Percentiles rank a stretch among this genome's conserved stretches.
Evolutionary conservation across 371 early-diverging fungal genomes (phyloP).

Genomic region (Globomyces sp.): DNA sequence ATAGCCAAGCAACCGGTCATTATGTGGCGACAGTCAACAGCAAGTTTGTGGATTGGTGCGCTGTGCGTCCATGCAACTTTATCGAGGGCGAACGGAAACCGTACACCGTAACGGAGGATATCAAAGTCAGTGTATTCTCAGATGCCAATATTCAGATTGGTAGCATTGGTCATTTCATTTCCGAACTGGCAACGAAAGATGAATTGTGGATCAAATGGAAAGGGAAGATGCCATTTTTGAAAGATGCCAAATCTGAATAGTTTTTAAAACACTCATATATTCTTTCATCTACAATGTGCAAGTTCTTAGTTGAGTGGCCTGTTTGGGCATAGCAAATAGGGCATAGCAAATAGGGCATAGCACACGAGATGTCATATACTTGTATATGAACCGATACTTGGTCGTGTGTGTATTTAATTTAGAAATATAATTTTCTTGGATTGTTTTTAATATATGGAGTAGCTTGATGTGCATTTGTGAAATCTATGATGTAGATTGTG

Average conservation of each 20-base stretch:
- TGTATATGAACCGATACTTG: no score
- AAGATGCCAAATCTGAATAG: neutral
- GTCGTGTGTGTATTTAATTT: no score
- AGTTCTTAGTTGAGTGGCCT: no score
- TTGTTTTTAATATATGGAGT: no score
- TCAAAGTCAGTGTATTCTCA: neutral
- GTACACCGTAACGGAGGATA: neutral
- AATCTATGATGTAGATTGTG: no score
- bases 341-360: no score
- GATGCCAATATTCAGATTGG: neutral
- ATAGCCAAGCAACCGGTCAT: neutral
- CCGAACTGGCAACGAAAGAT: constrained; percentile 6
- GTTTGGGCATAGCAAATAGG: no score
- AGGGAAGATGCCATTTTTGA: neutral
- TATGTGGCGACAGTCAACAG: neutral
- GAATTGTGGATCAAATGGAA: constrained; percentile 4
- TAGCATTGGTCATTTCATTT: constrained; percentile 7
- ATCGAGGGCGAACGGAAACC: neutral
- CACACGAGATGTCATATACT: no score
- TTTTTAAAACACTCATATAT: no score
- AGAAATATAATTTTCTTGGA: no score
- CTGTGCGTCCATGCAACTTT: constrained; percentile 2
- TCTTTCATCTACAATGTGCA: no score
- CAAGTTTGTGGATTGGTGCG: constrained; percentile 1
- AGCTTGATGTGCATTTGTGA: no score